phyloP scores from a whole-genome alignment of 257 asterid species.

The Salvia hispanica region DNA sequence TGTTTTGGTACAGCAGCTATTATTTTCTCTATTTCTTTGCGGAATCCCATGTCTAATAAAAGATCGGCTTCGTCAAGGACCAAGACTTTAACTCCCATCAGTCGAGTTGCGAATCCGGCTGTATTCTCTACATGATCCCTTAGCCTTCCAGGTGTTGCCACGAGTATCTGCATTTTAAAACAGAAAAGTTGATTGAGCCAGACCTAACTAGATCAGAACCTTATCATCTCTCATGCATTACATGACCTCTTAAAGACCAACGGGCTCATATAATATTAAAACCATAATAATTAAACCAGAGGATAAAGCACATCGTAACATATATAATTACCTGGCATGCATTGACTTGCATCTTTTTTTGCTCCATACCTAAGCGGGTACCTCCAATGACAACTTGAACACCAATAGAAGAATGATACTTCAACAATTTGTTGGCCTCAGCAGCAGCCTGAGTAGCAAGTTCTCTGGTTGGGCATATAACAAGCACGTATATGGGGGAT shows the following conservation, averaged over 20 bases:
- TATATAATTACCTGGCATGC: slow-evolving; percentile 72
- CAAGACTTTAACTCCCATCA: slow-evolving; percentile 91
- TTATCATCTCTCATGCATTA: not conserved
- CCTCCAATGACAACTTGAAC: slow-evolving; percentile 99
- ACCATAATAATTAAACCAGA: slow-evolving; percentile 7
- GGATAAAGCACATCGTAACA: not conserved
- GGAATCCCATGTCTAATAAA: slow-evolving; percentile 96
- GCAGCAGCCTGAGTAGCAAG: slow-evolving; percentile 96
- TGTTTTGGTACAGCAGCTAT: slow-evolving; percentile 92
- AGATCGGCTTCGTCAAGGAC: slow-evolving; percentile 98
- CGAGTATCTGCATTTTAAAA: slow-evolving; percentile 70
- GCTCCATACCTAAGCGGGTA: slow-evolving; percentile 81
- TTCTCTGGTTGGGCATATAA: slow-evolving; percentile 94
- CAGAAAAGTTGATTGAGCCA: not conserved
- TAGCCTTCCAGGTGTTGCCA: slow-evolving; percentile 99
- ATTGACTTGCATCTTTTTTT: slow-evolving; percentile 91
- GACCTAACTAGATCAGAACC: too few species aligned
- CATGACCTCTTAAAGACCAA: not conserved
- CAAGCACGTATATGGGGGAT: slow-evolving; percentile 78
- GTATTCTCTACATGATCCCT: slow-evolving; percentile 94
- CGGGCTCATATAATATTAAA: not conserved
- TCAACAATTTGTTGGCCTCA: slow-evolving; percentile 85
- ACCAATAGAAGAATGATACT: slow-evolving; percentile 89
- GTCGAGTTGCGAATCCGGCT: slow-evolving; percentile 89
- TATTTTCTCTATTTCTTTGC: slow-evolving; percentile 87